phyloP scores from a whole-genome alignment of 148 eudicot species.

The Camellia granthamiana region DNA sequence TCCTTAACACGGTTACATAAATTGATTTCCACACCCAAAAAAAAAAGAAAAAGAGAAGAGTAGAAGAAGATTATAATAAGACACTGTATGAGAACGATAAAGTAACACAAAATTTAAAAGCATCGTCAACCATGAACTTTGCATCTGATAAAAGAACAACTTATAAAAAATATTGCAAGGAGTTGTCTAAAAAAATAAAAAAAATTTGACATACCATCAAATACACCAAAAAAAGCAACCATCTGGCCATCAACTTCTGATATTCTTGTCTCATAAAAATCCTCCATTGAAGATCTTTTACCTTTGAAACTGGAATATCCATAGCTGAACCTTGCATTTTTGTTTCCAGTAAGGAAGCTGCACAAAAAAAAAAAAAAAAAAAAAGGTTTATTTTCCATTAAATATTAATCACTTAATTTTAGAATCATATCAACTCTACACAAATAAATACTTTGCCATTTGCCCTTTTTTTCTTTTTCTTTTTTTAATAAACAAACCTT shows the following conservation, averaged over 20 bases:
- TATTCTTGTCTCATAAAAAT: conserved; percentile 64
- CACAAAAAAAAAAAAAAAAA: conserved; percentile 10
- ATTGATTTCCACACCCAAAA: not conserved
- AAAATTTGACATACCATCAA: conserved; percentile 56
- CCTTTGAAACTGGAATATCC: conserved; percentile 86
- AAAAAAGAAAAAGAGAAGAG: not conserved
- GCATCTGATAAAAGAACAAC: not conserved
- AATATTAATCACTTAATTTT: conserved; percentile 13
- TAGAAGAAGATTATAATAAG: not conserved
- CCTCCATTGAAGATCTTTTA: conserved; percentile 80
- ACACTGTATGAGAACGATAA: not conserved
- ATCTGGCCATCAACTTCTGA: conserved; percentile 71
- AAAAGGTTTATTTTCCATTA: not conserved
- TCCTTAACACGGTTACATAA: not conserved
- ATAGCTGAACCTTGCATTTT: conserved; percentile 59
- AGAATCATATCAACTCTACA: not conserved
- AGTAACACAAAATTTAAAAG: not conserved
- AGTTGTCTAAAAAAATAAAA: not conserved
- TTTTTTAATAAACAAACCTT: no score
- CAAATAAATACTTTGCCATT: not conserved
- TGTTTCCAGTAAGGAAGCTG: conserved; percentile 52
- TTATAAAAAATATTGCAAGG: not conserved
- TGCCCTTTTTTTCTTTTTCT: no score
- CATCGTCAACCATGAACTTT: not conserved
- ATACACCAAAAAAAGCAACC: conserved; percentile 82